A percentile compares a stretch with the other conserved stretches of the same genome.
Conservation (phyloP, 148 eudicot genomes). For the Drosera capensis region DNA sequence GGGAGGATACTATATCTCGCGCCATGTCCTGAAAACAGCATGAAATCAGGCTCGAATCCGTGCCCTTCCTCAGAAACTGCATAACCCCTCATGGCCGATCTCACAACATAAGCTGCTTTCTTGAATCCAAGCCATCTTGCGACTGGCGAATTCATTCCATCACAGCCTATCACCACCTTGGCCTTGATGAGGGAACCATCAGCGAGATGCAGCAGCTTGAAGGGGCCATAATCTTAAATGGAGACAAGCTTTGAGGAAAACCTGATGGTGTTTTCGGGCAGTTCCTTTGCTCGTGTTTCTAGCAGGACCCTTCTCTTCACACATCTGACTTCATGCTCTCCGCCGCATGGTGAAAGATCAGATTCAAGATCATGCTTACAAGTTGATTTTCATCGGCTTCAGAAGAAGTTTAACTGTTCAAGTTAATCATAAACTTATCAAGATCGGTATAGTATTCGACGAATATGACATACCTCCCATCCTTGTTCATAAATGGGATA, state of each 20-base stretch:
- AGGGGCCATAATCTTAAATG: conserved; percentile 12
- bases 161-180: conserved; percentile 17
- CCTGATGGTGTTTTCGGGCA: conserved; percentile 25
- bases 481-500: too few species aligned
- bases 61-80: conserved; percentile 7
- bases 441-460: too few species aligned
- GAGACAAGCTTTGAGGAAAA: conserved; percentile 28
- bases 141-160: conserved; percentile 16
- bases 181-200: conserved; percentile 27
- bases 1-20: conserved; percentile 8
- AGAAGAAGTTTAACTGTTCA: too few species aligned
- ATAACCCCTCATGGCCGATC: conserved; percentile 9
- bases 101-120: neutral
- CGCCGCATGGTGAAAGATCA: neutral
- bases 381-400: neutral
- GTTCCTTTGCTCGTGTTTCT: conserved; percentile 22
- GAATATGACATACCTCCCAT: too few species aligned
- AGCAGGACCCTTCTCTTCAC: conserved; percentile 16
- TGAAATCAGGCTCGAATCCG: conserved; percentile 6
- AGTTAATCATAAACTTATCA: too few species aligned
- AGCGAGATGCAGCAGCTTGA: conserved; percentile 23
- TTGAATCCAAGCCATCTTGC: conserved; percentile 11
- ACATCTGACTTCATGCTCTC: conserved; percentile 14
- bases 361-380: neutral
- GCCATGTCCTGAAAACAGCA: conserved; percentile 4